Evolutionary conservation across 208 protist species (phyloP), one percentile per base, ranked within the genome.

Genomic region (Trypanosoma conorhini): DNA sequence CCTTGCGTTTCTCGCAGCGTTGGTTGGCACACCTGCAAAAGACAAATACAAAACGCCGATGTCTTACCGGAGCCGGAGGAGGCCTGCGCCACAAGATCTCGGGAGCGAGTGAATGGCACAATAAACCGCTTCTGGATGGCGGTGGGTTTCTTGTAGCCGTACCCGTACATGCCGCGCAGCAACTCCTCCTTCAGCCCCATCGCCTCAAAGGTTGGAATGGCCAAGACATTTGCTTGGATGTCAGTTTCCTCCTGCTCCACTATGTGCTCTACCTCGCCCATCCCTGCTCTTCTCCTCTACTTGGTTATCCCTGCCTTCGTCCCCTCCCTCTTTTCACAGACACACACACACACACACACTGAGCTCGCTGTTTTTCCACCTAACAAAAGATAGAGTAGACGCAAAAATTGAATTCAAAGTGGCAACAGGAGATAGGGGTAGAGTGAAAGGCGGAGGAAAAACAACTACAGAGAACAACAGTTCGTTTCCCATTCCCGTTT

Each of bases 11-110:
- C 83, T n/a, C 89, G 81, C 30, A 79, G 52, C 33, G 71, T 76
- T 31, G 85, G 35, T 70, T 99, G 83, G 64, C 98, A 91, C 0
- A 68, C 62, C 74, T 98, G 91, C 19, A 98, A 76, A n/a, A 94
- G 80, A 70, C 88, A 86, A 81, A 99, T 91, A 46, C 89, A 91
- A 76, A 99, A 99, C 33, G 97, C 98, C 24, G 97, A 98, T 10
- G 98, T 99, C 87, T 99, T 99, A 55, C 99, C 99, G 17, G 98
- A 99, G 26, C 98, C 98, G 1, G 98, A 99, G 68, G 98, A 98
- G 10, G 98, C 97, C 93, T 99, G 99, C 19, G 98, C 98, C 74
- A 99, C 98, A 3, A 99, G 77, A 72, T 99, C 98, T 8, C 87
- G 82, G 0, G 97, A 93, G 54, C 91, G 73, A 38, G 91, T 51